Base-by-base conservation (phyloP, 164 flowering plant genomes). In the Aristolochia contorta region DNA sequence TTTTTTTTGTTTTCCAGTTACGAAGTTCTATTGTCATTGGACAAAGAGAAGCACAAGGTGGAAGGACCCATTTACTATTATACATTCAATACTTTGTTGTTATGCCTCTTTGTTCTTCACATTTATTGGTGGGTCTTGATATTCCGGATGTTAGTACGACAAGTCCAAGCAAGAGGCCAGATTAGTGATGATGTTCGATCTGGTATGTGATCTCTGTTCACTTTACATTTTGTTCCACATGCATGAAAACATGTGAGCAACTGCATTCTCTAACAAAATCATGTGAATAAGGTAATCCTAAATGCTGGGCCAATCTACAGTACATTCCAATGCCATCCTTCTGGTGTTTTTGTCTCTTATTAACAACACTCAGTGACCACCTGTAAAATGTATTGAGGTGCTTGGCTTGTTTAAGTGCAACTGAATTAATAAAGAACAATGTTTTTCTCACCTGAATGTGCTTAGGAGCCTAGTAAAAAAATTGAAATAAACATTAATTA, bases 91-190 rank as follows among this genome's bases (percentile, higher is more conserved):
- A 68, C 84, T 37, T 93, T 93, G 49, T 87, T 90, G 19, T 78
- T 61, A 67, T 85, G 85, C 79, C 75, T 91, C 79, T 88, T 93
- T 59, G 86, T 88, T 71, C 83, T 93, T 67, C 86, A 90, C 54
- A 77, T 93, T 65, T 93, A 86, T 62, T 91, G 99, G 99, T 88
- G 89, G 91, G 77, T 84, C 59, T 63, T 93, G 71, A 93, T 93
- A 57, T 80, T 60, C 47, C 80, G 96, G 71, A 93, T 93, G 97
- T 87, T 93, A 52, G 88, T 83, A 21, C 82, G 82, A 59, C 97
- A 93, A 86, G 72, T 93, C 67, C 80, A 80, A 72, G 85, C 84
- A 16, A 80, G 91, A 70, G 99, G 99, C 37, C 68, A 77, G 57
- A 67, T 91, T 58, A 80, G 96, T 56, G 99, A 91, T 3, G 99